Percentiles rank a stretch among this genome's conserved stretches.
Evolutionary conservation across 331 rosid species (phyloP).

Genomic region (Malus hybrid): DNA sequence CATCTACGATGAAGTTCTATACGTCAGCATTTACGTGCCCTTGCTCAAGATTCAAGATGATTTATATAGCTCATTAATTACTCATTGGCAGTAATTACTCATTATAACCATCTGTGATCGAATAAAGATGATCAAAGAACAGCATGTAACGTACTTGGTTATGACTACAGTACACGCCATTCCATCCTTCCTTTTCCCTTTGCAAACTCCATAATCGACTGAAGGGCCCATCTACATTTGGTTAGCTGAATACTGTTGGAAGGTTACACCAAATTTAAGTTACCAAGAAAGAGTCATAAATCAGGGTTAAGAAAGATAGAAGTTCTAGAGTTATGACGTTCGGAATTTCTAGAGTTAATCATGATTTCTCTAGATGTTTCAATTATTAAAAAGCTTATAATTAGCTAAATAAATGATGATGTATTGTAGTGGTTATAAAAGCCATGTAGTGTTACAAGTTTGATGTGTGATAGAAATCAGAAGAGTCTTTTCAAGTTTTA

Average conservation of each 20-base stretch:
- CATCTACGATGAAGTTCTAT: not conserved
- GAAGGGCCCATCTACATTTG: slow-evolving; percentile 81
- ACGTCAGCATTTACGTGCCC: not conserved
- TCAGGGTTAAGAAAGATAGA: too few species aligned
- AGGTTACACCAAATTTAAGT: too few species aligned
- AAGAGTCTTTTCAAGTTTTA: not conserved
- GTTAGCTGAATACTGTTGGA: slow-evolving; percentile 27
- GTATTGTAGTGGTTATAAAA: not conserved
- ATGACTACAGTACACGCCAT: slow-evolving; percentile 60
- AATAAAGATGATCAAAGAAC: not conserved
- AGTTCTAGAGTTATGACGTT: too few species aligned
- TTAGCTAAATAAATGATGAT: not conserved
- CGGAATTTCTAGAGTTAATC: not conserved
- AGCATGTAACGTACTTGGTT: slow-evolving; percentile 47
- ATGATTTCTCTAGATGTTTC: not conserved
- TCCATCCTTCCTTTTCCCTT: slow-evolving; percentile 71
- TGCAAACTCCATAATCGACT: slow-evolving; percentile 81
- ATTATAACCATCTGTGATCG: not conserved
- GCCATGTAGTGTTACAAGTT: not conserved
- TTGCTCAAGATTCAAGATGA: not conserved
- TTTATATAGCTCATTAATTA: not conserved
- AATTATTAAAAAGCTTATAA: not conserved
- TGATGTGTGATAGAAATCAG: too few species aligned
- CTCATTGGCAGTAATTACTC: not conserved
- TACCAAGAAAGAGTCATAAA: too few species aligned